These are phyloP conservation scores for Malassezia vespertilionis DNA, from an alignment of 1,284 basidiomycete species.

Conservation along the genomic window DNA sequence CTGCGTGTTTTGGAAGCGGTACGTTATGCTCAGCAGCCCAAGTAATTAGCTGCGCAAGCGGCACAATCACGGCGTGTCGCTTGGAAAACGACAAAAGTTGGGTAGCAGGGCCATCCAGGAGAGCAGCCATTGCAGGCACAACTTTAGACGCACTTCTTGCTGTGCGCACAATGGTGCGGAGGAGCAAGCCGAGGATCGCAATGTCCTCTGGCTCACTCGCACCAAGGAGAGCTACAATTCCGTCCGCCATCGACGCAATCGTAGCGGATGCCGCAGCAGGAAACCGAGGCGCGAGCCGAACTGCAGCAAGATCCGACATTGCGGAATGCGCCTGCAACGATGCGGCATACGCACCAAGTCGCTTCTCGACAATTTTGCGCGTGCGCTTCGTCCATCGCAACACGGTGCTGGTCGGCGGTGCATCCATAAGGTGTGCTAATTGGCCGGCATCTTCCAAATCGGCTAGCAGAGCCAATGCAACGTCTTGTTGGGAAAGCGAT, in stretches of 20 bases:
- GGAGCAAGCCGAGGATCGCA: not conserved
- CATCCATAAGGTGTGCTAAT: constrained; percentile 3
- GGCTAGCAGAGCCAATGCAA: constrained; percentile 31
- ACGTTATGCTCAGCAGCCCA: not conserved
- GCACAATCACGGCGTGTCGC: constrained; percentile 2
- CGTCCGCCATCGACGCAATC: not conserved
- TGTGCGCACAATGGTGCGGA: not conserved
- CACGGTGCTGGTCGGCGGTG: constrained; percentile 12
- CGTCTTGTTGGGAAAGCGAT: no score
- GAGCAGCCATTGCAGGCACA: not conserved
- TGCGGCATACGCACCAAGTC: not conserved
- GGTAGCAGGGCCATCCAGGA: constrained; percentile 3
- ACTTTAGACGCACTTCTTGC: not conserved
- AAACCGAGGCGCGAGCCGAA: constrained; percentile 10
- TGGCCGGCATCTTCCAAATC: constrained; percentile 12
- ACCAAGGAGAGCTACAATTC: not conserved
- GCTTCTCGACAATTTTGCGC: not conserved
- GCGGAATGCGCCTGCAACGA: no score
- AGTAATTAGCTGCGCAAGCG: constrained; percentile 6
- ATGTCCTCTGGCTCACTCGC: not conserved
- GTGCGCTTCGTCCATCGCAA: constrained; percentile 7
- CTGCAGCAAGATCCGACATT: constrained; percentile 1
- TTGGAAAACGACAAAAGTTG: not conserved
- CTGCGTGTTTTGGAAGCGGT: not conserved
- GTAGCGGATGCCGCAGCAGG: not conserved